Conservation (phyloP, 108 stramenopile genomes). For the Fragilariopsis cylindrus region DNA sequence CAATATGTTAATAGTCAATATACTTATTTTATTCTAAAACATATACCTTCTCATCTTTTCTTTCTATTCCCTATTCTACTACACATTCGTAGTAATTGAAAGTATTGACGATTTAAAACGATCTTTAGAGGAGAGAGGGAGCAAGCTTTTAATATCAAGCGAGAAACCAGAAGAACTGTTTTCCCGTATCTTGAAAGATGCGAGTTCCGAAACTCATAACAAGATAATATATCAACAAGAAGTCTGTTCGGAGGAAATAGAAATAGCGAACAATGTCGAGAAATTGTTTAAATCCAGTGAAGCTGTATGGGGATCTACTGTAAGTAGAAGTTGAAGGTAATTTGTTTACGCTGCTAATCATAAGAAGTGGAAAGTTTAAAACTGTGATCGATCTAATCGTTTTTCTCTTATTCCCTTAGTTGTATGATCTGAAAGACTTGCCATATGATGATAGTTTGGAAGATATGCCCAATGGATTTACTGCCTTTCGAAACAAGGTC, state of each 20-base stretch:
- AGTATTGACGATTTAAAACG: slow-evolving; percentile 62
- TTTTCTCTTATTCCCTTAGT: not conserved
- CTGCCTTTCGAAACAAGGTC: slow-evolving; percentile 91
- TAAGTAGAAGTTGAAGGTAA: not conserved
- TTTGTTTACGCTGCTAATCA: not conserved
- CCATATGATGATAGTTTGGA: slow-evolving; percentile 63
- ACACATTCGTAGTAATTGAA: slow-evolving; percentile 43
- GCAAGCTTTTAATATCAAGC: slow-evolving; percentile 60
- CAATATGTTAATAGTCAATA: too few relatives aligned
- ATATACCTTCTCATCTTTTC: too few relatives aligned
- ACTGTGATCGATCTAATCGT: not conserved
- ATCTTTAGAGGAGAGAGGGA: slow-evolving; percentile 57
- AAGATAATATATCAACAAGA: slow-evolving; percentile 70
- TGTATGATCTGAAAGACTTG: slow-evolving; percentile 86
- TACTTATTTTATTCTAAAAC: too few relatives aligned
- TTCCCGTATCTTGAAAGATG: slow-evolving; percentile 21
- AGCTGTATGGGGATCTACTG: slow-evolving; percentile 87
- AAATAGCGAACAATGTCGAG: slow-evolving; percentile 47
- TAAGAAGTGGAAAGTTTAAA: not conserved
- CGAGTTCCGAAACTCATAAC: slow-evolving; percentile 8
- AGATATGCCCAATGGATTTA: slow-evolving; percentile 88
- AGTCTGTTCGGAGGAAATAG: slow-evolving; percentile 72
- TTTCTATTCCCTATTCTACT: too few relatives aligned
- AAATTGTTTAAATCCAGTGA: slow-evolving; percentile 37
- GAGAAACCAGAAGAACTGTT: slow-evolving; percentile 71